Conservation (phyloP, 768 basidiomycete genomes). For the Tephrocybe sp. region DNA sequence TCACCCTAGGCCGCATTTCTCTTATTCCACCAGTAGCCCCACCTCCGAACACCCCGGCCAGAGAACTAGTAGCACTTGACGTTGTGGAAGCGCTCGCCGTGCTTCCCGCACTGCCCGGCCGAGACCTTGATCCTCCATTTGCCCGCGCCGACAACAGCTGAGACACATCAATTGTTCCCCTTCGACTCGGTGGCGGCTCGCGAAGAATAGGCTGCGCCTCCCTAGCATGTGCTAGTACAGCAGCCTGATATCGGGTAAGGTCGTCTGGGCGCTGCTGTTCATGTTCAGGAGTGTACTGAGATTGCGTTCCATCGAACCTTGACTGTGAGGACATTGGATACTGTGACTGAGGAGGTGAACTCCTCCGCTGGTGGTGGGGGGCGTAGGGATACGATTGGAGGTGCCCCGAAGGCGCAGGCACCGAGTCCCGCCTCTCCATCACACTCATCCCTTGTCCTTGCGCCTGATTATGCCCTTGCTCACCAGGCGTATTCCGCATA, state of each 20-base stretch:
- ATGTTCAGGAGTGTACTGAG: neutral
- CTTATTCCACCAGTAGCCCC: neutral
- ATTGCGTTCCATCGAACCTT: neutral
- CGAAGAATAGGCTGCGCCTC: neutral
- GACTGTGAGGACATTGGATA: neutral
- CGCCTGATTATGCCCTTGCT: neutral
- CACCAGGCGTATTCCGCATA: conserved; percentile 4
- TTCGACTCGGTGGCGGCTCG: neutral
- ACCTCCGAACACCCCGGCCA: neutral
- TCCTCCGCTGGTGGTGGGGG: neutral
- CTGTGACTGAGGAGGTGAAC: neutral
- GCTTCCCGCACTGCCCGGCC: neutral
- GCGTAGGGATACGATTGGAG: neutral
- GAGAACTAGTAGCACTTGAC: neutral
- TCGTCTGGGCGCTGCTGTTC: conserved; percentile 1
- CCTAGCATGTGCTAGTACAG: conserved; percentile 1
- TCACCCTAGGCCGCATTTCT: neutral
- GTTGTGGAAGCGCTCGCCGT: neutral
- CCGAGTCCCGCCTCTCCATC: no score
- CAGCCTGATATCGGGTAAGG: neutral
- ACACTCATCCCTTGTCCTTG: no score
- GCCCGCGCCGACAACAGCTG: neutral
- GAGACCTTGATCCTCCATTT: neutral
- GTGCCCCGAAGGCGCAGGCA: no score
- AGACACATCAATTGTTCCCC: neutral